Evolutionary conservation across 352 stramenopile species (phyloP).

Genomic region (Pythium dissimile): DNA sequence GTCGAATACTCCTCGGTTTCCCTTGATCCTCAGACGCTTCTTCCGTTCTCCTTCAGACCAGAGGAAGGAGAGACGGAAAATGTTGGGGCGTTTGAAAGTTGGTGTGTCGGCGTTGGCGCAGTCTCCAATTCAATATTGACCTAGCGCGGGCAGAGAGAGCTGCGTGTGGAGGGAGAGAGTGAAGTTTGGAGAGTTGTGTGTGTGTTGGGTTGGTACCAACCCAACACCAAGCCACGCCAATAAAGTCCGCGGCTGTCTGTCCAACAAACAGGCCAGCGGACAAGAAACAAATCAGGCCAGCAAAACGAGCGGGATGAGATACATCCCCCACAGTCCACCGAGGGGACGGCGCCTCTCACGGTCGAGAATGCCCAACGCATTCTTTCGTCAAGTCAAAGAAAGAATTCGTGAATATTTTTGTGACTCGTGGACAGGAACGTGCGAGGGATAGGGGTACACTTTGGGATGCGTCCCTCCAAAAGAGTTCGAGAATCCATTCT

Average conservation of each 20-base stretch:
- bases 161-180: constrained; percentile 15
- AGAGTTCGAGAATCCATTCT: too few relatives aligned
- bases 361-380: background rate
- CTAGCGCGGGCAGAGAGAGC: background rate
- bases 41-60: too few relatives aligned
- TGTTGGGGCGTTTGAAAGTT: background rate
- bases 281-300: constrained; percentile 18
- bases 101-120: background rate
- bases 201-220: constrained; percentile 11
- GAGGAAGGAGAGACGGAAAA: too few relatives aligned
- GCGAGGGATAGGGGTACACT: constrained; percentile 21
- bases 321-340: constrained; percentile 12
- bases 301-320: background rate
- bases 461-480: constrained; percentile 10
- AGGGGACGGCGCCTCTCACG: constrained; percentile 4
- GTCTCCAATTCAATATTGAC: background rate
- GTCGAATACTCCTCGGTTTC: too few relatives aligned
- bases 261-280: background rate
- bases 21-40: too few relatives aligned
- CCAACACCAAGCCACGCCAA: constrained; percentile 11
- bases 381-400: constrained; percentile 5
- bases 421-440: constrained; percentile 4
- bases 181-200: constrained; percentile 5
- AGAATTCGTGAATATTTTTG: background rate
- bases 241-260: background rate